Percentiles rank a stretch among this genome's conserved stretches.
Conservation (phyloP, 495 filamentous ascomycete species). For the Xylona heveae region DNA sequence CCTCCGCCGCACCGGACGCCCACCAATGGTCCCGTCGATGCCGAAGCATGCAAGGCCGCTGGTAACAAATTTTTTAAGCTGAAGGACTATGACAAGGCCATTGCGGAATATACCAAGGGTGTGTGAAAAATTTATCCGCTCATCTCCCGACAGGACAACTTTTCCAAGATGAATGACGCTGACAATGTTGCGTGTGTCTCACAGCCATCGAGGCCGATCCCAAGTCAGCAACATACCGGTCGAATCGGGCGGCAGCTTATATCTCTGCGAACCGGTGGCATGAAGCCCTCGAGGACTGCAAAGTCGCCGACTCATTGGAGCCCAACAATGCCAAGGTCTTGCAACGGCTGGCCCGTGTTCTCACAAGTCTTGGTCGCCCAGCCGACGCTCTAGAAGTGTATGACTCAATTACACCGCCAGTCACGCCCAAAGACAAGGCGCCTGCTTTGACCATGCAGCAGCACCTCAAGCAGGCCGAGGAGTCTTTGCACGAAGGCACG, state of each 20-base stretch:
- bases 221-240: conserved; percentile 68
- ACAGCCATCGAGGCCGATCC: conserved; percentile 66
- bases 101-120: conserved; percentile 92
- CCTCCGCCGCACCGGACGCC: conserved; percentile 57
- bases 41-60: conserved; percentile 73
- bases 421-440: conserved; percentile 61
- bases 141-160: neutral
- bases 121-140: conserved; percentile 5
- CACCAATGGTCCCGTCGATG: conserved; percentile 35
- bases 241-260: conserved; percentile 85
- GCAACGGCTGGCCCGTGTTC: conserved; percentile 70
- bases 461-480: conserved; percentile 62
- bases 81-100: conserved; percentile 62
- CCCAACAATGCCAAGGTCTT: conserved; percentile 68
- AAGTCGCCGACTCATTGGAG: conserved; percentile 57
- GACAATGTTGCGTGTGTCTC: conserved; percentile 4
- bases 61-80: conserved; percentile 96
- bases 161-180: neutral
- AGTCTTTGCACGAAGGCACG: conserved; percentile 47
- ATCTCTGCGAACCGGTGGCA: conserved; percentile 61
- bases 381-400: conserved; percentile 71
- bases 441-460: conserved; percentile 64
- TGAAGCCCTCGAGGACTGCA: conserved; percentile 69
- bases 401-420: conserved; percentile 45
- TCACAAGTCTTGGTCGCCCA: conserved; percentile 67